Percentiles rank a stretch among this genome's conserved stretches.
Evolutionary conservation across 169 alveolate genomes (phyloP).

Genomic region (Plasmodium gallinaceum): DNA sequence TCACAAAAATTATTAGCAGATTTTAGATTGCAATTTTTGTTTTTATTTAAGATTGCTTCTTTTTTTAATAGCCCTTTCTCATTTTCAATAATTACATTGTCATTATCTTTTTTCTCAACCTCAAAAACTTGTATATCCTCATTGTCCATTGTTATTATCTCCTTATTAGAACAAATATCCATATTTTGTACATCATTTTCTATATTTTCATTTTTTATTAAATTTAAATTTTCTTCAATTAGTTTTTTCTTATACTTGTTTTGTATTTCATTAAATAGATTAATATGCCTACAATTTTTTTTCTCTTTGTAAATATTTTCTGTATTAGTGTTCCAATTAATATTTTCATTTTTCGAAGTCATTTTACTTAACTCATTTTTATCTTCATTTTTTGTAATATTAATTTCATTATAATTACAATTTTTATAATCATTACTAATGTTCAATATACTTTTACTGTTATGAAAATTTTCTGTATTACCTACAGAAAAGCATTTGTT

Average conservation of each 20-base stretch:
- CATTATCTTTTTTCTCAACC: no score
- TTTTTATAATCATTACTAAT: no score
- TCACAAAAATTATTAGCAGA: not conserved
- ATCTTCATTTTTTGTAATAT: not conserved
- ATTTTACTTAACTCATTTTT: not conserved
- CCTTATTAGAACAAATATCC: no score
- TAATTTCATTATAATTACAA: not conserved
- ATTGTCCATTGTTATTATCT: no score
- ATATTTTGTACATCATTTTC: not conserved
- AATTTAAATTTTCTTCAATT: not conserved
- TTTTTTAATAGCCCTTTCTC: no score
- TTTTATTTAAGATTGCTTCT: no score
- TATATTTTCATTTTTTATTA: not conserved
- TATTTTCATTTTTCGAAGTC: not conserved
- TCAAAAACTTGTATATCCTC: no score
- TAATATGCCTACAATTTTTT: not conserved
- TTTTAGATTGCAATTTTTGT: not conserved
- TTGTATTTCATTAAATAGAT: conserved; percentile 11
- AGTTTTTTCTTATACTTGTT: conserved; percentile 13
- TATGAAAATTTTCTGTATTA: no score
- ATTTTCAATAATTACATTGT: no score
- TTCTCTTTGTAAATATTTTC: not conserved
- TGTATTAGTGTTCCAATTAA: not conserved
- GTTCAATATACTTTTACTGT: no score
- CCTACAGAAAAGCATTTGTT: no score